A percentile compares a stretch with the other conserved stretches of the same genome.
Evolutionary conservation across 257 asterid genomes (phyloP).

Genomic region (Solanum chiquidenum): DNA sequence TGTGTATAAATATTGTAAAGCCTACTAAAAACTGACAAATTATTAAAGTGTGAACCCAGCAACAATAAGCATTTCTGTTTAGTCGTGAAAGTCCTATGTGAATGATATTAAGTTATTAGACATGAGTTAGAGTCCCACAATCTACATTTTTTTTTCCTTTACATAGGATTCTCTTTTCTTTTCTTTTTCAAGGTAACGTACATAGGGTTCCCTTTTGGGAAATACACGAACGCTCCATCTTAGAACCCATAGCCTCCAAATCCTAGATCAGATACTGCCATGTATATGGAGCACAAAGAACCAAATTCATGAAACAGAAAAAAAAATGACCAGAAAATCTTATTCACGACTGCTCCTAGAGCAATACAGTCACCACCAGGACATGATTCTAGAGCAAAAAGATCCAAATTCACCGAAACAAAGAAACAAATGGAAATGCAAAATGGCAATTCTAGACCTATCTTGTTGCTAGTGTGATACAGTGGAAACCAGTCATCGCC

Average conservation of each 20-base stretch:
- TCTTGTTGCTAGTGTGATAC: too few species aligned
- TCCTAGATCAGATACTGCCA: neutral
- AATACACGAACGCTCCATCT: neutral
- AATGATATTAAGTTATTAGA: neutral
- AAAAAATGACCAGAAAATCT: neutral
- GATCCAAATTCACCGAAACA: neutral
- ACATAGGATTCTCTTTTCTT: neutral
- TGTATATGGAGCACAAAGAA: neutral
- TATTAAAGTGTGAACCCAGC: neutral
- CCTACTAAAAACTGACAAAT: neutral
- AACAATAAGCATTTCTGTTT: neutral
- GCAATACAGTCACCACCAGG: neutral
- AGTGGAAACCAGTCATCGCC: too few species aligned
- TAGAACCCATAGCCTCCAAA: neutral
- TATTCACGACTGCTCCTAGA: neutral
- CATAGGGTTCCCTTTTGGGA: neutral
- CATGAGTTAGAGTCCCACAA: neutral
- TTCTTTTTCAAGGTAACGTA: neutral
- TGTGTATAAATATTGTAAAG: neutral
- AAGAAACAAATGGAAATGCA: neutral
- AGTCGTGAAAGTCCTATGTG: neutral
- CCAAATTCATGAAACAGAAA: neutral
- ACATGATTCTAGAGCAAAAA: neutral
- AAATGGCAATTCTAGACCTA: neutral
- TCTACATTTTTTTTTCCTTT: neutral